A percentile compares a stretch with the other conserved stretches of the same genome.
Evolutionary conservation across 2,329 filamentous ascomycete genomes (phyloP).

Genomic region (Verticillium isaacii): DNA sequence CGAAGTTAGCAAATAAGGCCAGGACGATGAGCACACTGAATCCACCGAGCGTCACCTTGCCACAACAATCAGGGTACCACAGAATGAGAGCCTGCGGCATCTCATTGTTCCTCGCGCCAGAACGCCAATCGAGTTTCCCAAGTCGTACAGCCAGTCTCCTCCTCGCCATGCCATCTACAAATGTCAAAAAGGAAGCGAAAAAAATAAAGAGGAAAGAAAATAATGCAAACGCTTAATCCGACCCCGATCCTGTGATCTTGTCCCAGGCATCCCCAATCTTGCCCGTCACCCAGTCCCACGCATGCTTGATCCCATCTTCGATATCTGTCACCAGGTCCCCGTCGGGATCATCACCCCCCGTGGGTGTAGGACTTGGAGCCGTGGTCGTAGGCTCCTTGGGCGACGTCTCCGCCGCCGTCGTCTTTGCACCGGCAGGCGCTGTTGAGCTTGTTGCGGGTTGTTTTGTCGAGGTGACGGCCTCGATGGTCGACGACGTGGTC

Average conservation of each 20-base stretch:
- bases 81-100: not conserved
- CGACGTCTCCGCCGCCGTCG: constrained; percentile 11
- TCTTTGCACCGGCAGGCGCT: constrained; percentile 4
- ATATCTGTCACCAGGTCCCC: constrained; percentile 21
- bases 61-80: too few relatives aligned
- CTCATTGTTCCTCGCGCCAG: not conserved
- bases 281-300: constrained; percentile 49
- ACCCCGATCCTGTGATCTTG: constrained; percentile 29
- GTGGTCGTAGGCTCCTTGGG: constrained; percentile 10
- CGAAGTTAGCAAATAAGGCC: too few relatives aligned
- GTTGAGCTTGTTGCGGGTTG: constrained; percentile 11
- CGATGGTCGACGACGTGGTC: constrained; percentile 16
- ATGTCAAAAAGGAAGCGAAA: too few relatives aligned
- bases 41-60: too few relatives aligned
- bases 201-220: not conserved
- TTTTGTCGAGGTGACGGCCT: constrained; percentile 3
- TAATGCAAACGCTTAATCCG: not conserved
- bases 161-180: not conserved
- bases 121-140: not conserved
- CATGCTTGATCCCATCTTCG: constrained; percentile 31
- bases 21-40: too few relatives aligned
- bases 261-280: constrained; percentile 42
- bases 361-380: constrained; percentile 7
- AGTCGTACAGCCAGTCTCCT: not conserved
- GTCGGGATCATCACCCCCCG: constrained; percentile 20